Evolutionary conservation across 2,329 filamentous ascomycete genomes (phyloP).

Genomic region (Curvularia sp.): DNA sequence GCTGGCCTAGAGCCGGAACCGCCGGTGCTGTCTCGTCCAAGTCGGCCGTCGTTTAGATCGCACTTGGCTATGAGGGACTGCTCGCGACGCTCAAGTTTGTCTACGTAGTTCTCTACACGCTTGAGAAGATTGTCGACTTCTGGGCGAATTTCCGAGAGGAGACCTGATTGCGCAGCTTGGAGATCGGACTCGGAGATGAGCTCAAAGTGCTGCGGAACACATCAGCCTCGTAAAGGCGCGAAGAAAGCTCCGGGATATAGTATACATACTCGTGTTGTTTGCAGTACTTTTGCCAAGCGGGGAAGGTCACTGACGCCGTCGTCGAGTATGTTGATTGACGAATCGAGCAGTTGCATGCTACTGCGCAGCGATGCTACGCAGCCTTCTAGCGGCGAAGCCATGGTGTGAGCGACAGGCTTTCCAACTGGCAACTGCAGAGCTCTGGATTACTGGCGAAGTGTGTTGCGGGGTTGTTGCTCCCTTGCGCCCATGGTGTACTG

Average conservation of each 20-base stretch:
- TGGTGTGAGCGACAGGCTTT: slow-evolving; percentile 8
- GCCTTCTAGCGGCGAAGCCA: slow-evolving; percentile 59
- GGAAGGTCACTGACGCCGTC: slow-evolving; percentile 69
- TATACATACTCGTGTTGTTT: slow-evolving; percentile 64
- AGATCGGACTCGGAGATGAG: slow-evolving; percentile 86
- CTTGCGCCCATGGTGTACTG: slow-evolving; percentile 10
- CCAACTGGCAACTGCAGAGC: neutral
- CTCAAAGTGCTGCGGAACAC: slow-evolving; percentile 77
- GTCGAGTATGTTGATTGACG: slow-evolving; percentile 68
- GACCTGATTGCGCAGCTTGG: slow-evolving; percentile 79
- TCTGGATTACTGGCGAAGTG: neutral
- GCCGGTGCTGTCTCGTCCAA: slow-evolving; percentile 53
- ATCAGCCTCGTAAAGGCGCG: slow-evolving; percentile 2
- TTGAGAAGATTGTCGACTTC: slow-evolving; percentile 80
- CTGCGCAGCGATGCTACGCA: slow-evolving; percentile 68
- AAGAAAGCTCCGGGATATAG: neutral
- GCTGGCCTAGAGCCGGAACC: slow-evolving; percentile 35
- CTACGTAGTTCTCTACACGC: slow-evolving; percentile 82
- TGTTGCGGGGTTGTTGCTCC: slow-evolving; percentile 26
- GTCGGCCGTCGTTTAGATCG: slow-evolving; percentile 80
- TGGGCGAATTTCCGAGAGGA: slow-evolving; percentile 89
- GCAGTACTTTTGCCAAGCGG: slow-evolving; percentile 67
- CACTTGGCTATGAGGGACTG: slow-evolving; percentile 82
- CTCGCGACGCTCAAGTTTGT: slow-evolving; percentile 82
- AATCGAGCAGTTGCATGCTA: slow-evolving; percentile 68